A percentile compares a stretch with the other conserved stretches of the same genome.
phyloP scores from a whole-genome alignment of 1,284 basidiomycete genomes.

The Cutaneotrichosporon sp. region DNA sequence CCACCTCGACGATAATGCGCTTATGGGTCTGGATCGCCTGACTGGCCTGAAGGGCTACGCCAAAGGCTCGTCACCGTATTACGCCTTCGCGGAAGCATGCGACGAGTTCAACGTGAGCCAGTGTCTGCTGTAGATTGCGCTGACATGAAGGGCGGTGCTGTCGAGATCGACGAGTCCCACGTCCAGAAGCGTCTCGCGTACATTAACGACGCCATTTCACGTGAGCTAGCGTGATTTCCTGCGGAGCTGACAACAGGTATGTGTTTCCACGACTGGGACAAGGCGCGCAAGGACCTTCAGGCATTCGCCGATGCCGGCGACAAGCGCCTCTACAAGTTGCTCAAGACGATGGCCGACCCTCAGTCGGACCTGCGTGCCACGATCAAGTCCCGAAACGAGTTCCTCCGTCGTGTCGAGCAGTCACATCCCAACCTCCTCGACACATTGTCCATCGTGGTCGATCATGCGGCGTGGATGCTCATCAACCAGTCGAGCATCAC shows the following conservation, averaged over 20 bases:
- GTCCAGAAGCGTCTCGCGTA: conserved; percentile 57
- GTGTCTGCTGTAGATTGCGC: conserved; percentile 54
- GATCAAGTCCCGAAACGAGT: conserved; percentile 75
- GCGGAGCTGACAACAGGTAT: conserved; percentile 14
- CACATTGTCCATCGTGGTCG: conserved; percentile 71
- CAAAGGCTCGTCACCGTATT: conserved; percentile 38
- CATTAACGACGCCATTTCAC: conserved; percentile 51
- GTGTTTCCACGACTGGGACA: conserved; percentile 63
- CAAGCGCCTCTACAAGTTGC: conserved; percentile 72
- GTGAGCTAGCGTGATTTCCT: conserved; percentile 8
- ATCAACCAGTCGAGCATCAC: conserved; percentile 82
- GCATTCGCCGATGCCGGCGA: conserved; percentile 85
- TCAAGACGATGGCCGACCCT: conserved; percentile 74
- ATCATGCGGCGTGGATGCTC: conserved; percentile 65
- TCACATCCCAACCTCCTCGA: conserved; percentile 58
- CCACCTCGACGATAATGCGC: conserved; percentile 60
- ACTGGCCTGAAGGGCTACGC: conserved; percentile 56
- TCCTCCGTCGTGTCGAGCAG: conserved; percentile 68
- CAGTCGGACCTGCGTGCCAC: conserved; percentile 76
- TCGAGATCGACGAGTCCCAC: conserved; percentile 68
- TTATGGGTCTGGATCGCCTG: conserved; percentile 59
- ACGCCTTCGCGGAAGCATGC: conserved; percentile 61
- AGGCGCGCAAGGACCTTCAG: conserved; percentile 71
- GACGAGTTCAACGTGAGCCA: conserved; percentile 64
- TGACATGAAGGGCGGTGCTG: conserved; percentile 62